phyloP scores from a whole-genome alignment of 139 green algal genomes.

The Chlamydomonas schloesseri region DNA sequence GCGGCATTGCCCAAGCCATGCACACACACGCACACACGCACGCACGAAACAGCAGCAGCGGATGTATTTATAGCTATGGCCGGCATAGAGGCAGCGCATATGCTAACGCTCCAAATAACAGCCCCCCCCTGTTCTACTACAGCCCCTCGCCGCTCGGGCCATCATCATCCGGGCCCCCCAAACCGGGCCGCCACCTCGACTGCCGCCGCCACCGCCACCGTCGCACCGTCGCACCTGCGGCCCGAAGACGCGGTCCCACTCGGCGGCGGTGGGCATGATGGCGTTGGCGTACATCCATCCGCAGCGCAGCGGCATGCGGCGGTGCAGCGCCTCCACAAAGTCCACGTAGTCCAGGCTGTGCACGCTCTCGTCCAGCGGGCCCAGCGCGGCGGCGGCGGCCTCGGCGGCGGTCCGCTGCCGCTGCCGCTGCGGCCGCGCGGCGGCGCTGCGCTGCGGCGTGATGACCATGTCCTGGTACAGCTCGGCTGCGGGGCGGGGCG shows the following conservation, averaged over 20 bases:
- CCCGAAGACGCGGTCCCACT: slow-evolving; percentile 37
- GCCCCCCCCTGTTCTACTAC: too few relatives aligned
- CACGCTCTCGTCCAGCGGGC: slow-evolving; percentile 12
- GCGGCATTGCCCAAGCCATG: too few relatives aligned
- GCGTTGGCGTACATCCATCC: slow-evolving; percentile 51
- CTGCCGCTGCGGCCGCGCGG: slow-evolving; percentile 31
- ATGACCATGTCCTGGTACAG: slow-evolving; percentile 48
- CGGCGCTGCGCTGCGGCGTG: slow-evolving; percentile 18
- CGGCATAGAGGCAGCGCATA: too few relatives aligned
- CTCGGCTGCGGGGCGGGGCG: slow-evolving; percentile 3
- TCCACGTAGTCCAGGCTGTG: slow-evolving; percentile 40
- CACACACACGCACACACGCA: too few relatives aligned
- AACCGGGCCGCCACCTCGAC: too few relatives aligned
- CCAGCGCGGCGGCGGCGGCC: slow-evolving; percentile 3
- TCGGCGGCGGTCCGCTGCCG: slow-evolving; percentile 18
- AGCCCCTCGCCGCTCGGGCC: too few relatives aligned
- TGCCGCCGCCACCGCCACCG: too few relatives aligned
- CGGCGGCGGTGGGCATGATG: slow-evolving; percentile 13
- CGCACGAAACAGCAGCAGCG: too few relatives aligned
- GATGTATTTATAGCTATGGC: too few relatives aligned
- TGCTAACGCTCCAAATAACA: too few relatives aligned
- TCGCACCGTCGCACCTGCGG: neutral
- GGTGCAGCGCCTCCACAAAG: slow-evolving; percentile 48
- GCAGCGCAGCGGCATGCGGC: slow-evolving; percentile 46
- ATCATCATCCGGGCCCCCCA: too few relatives aligned